Conservation (phyloP, 1,284 basidiomycete species). For the Ustilago shanxiensis region DNA sequence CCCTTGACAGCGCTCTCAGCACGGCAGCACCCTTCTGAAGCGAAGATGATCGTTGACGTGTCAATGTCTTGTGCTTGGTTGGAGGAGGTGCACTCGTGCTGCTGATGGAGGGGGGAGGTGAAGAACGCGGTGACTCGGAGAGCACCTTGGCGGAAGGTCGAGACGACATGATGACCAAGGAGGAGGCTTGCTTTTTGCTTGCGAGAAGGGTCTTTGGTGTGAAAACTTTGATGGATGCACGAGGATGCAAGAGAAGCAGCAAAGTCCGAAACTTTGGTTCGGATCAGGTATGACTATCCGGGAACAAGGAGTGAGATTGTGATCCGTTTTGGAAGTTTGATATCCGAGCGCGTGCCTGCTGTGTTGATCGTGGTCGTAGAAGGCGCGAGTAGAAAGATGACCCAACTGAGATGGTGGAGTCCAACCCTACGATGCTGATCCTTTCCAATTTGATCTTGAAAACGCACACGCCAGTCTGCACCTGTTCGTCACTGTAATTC, state of each 20-base stretch:
- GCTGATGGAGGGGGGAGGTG: conserved; percentile 29
- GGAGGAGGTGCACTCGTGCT: conserved; percentile 15
- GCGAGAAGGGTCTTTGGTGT: too few relatives aligned
- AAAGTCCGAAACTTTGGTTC: too few relatives aligned
- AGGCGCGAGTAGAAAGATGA: too few relatives aligned
- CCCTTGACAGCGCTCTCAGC: conserved; percentile 61
- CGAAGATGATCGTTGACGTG: conserved; percentile 59
- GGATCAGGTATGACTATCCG: too few relatives aligned
- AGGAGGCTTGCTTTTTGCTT: neutral
- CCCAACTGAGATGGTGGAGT: too few relatives aligned
- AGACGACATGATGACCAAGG: conserved; percentile 26
- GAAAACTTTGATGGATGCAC: too few relatives aligned
- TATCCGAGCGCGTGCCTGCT: too few relatives aligned
- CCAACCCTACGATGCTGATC: neutral
- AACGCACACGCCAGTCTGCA: neutral
- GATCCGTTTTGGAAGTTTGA: too few relatives aligned
- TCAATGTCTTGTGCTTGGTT: conserved; percentile 19
- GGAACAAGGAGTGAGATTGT: too few relatives aligned
- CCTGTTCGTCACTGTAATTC: neutral
- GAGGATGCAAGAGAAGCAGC: too few relatives aligned
- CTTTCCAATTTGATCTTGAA: neutral
- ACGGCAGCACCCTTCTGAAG: conserved; percentile 67
- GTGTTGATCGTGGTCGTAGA: too few relatives aligned
- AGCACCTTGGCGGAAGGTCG: conserved; percentile 26
- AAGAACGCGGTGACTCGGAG: conserved; percentile 41